Evolutionary conservation across 2,329 filamentous ascomycete genomes (phyloP), one percentile per base, ranked within the genome.

Genomic region (Talaromyces sp.): DNA sequence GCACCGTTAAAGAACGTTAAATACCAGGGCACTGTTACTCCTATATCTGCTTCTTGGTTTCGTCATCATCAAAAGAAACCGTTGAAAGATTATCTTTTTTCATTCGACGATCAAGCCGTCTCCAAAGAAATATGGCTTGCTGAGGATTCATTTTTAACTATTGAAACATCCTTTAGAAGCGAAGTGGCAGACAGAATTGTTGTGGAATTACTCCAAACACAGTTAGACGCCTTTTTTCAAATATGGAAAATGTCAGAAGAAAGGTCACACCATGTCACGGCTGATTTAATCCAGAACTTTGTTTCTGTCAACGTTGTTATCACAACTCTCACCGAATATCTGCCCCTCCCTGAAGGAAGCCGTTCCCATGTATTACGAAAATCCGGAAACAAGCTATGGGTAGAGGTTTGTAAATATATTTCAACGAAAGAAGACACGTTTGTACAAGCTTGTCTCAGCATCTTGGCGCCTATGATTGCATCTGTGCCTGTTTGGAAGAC

Each of bases 211-310:
- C 73, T 81, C 55, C 69, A 77, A 47, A 67, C 73, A 15, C 81
- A 82, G 68, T 68, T 79, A 9, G 80, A 82, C 39, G 71, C 71
- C 27, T 77, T 81, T 44, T 67, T 70, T 39, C 76, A 79, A 61
- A 69, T 72, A 11, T 83, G 81, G 80, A 71, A 72, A 55, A 72
- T 76, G 25, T 71, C 67, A 30, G 67, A 73, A 42, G 75, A 80
- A 19, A 79, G 74, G 51, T 71, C 74, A n/a, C 75, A 78, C 57
- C 76, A 76, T 65, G 73, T 84, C 17, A 82, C 78, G 27, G 67
- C 74, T 7, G 81, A 84, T 60, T 78, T 82, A 68, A 69, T 84
- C 64, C 80, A 81, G 42, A 76, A 81, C 32, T 60, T 83, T n/a
- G 72, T 73, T 6, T 81, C 78, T n/a, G 74, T 82, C 53, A 82